These are phyloP conservation scores for Cyathus striatus DNA, from an alignment of 768 basidiomycete species.

Conservation along the genomic window DNA sequence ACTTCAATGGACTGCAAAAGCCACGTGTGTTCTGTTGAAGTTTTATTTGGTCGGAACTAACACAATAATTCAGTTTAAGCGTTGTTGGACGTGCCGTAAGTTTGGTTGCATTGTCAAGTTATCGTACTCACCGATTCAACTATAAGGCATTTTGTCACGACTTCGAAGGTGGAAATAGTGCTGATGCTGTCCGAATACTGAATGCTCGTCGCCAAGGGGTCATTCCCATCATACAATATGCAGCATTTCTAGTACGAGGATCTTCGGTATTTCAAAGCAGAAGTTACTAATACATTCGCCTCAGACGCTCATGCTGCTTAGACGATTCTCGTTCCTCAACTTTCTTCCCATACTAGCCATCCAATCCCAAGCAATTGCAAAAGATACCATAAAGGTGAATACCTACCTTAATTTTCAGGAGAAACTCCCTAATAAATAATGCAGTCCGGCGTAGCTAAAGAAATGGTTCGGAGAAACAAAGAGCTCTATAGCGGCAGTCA, in stretches of 20 bases:
- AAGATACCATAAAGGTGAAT: neutral
- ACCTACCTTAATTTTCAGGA: too few species aligned
- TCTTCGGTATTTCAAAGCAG: neutral
- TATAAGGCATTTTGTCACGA: slow-evolving; percentile 27
- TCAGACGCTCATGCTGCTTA: slow-evolving; percentile 14
- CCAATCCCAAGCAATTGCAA: slow-evolving; percentile 9
- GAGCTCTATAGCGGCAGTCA: neutral
- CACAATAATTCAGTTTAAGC: too few species aligned
- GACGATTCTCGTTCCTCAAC: slow-evolving; percentile 20
- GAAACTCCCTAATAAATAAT: neutral
- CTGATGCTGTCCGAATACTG: slow-evolving; percentile 20
- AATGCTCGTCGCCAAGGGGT: slow-evolving; percentile 17
- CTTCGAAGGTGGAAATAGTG: slow-evolving; percentile 22
- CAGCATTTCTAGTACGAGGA: neutral
- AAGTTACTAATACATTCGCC: slow-evolving; percentile 3
- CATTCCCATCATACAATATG: slow-evolving; percentile 11
- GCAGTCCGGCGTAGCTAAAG: neutral
- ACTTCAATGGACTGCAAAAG: too few species aligned
- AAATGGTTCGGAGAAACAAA: neutral
- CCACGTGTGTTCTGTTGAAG: too few species aligned
- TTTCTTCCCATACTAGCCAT: slow-evolving; percentile 10
- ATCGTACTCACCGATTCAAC: slow-evolving; percentile 6
- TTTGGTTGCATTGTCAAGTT: neutral
- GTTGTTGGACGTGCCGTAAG: neutral
- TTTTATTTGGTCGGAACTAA: too few species aligned